phyloP scores from a whole-genome alignment of 192 early-diverging fungal species.

The Kickxella alabastrina region DNA sequence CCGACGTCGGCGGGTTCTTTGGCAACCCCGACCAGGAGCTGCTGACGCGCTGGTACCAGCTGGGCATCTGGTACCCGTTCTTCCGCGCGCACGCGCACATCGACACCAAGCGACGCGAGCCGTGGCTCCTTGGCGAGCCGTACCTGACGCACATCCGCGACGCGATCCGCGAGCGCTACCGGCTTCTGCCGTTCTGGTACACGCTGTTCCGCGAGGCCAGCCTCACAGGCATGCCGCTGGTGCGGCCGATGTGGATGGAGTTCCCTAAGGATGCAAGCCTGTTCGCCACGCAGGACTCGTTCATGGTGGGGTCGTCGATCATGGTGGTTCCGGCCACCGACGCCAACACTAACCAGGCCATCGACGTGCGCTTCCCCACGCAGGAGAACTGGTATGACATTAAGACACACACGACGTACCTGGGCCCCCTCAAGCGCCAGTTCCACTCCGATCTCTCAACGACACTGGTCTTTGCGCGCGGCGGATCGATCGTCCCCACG shows the following conservation, averaged over 20 bases:
- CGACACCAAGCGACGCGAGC: conserved; percentile 95
- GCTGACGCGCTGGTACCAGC: conserved; percentile 97
- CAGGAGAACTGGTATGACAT: conserved; percentile 61
- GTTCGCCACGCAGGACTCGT: conserved; percentile 84
- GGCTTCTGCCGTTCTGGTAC: conserved; percentile 87
- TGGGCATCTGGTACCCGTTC: conserved; percentile 92
- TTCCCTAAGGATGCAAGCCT: conserved; percentile 75
- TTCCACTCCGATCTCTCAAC: conserved; percentile 62
- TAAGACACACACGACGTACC: conserved; percentile 39
- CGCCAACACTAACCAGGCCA: conserved; percentile 21
- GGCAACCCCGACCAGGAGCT: conserved; percentile 86
- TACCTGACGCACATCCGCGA: conserved; percentile 73
- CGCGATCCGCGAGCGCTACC: conserved; percentile 79
- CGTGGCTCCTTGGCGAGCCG: conserved; percentile 91
- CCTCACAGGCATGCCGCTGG: conserved; percentile 73
- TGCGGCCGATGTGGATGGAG: conserved; percentile 84
- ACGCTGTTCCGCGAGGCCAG: conserved; percentile 82
- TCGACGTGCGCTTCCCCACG: conserved; percentile 71
- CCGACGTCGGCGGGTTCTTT: conserved; percentile 98
- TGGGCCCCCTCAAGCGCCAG: conserved; percentile 51
- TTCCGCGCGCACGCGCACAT: conserved; percentile 98
- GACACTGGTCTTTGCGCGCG: conserved; percentile 84
- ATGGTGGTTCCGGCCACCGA: conserved; percentile 70
- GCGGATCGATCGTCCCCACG: conserved; percentile 83
- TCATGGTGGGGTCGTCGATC: conserved; percentile 82